Evolutionary conservation across 148 eudicot species (phyloP), one percentile per base, ranked within the genome.

Genomic region (Fagopyrum esculentum): DNA sequence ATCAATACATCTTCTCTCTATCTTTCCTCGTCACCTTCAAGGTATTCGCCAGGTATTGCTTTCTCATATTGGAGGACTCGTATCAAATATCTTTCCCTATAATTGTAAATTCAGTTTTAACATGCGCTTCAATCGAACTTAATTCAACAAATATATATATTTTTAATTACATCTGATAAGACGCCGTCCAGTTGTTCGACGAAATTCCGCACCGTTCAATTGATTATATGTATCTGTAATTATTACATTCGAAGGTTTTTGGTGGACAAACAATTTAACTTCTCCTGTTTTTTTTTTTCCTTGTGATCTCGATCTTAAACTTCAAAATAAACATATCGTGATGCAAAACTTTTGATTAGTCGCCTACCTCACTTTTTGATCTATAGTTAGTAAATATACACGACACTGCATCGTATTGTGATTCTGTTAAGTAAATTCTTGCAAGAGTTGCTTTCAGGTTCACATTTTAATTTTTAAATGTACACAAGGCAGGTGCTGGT

Each of bases 401-500:
- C 47, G 22, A 66, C 52, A 49, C 3, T 49, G 15, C 52, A 49
- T 9, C 52, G 1, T 15, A 52, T 22, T 22, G 26, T 22, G 26
- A 22, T 22, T 22, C 40, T 35, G 40, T 35, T 0, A 35, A 35
- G 40, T 2, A 35, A 35, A 35, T 35, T 35, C 40, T 35, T 35
- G 40, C 40, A 35, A 35, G 40, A 35, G n/a, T 52, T 61, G 30
- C 15, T 61, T 9, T 43, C 68, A 29, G 10, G 26, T 61, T 61
- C 16, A 61, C 12, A 78, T 60, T 45, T 74, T 78, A 69, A 72
- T 45, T 57, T 46, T 5, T 17, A 22, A 26, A 22, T 75, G 35
- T 35, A 50, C 48, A 73, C 80, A 75, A 74, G 76, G 68, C 78
- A 78, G 80, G 71, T 85, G 84, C 80, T 81, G 91, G 86, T 40